phyloP scores from a whole-genome alignment of 2,329 filamentous ascomycete genomes.

The Neonectria ditissima region DNA sequence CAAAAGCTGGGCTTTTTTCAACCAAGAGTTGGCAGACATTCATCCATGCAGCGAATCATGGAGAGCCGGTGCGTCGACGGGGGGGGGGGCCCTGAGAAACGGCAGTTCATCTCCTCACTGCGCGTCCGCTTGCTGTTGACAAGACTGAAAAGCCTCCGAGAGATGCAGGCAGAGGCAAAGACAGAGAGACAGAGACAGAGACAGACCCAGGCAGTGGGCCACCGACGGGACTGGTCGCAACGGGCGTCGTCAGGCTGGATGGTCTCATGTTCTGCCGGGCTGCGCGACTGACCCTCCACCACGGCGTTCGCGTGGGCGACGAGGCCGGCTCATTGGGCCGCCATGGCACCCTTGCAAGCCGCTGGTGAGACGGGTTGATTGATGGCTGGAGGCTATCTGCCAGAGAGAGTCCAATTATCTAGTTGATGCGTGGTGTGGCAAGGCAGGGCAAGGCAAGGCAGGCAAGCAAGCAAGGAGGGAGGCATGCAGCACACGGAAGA shows the following conservation, averaged over 20 bases:
- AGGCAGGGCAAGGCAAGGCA: slow-evolving; percentile 13
- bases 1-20: slow-evolving; percentile 3
- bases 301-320: slow-evolving; percentile 41
- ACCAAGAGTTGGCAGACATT: slow-evolving; percentile 10
- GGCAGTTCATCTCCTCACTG: not conserved
- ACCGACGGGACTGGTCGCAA: slow-evolving; percentile 16
- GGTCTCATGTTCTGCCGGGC: slow-evolving; percentile 43
- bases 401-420: not conserved
- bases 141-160: slow-evolving; percentile 5
- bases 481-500: slow-evolving; percentile 9
- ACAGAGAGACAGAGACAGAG: not conserved
- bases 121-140: not conserved
- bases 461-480: not conserved
- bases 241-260: slow-evolving; percentile 35
- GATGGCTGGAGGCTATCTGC: slow-evolving; percentile 21
- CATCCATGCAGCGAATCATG: slow-evolving; percentile 2
- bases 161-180: slow-evolving; percentile 34
- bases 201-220: slow-evolving; percentile 33
- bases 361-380: slow-evolving; percentile 22
- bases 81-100: not conserved
- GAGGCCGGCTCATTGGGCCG: slow-evolving; percentile 41
- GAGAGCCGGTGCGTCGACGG: not conserved
- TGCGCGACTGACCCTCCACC: slow-evolving; percentile 44
- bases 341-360: slow-evolving; percentile 36
- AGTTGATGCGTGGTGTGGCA: slow-evolving; percentile 13